Evolutionary conservation across 768 basidiomycete genomes (phyloP), one percentile per base, ranked within the genome.

Genomic region (Calocybe indica): DNA sequence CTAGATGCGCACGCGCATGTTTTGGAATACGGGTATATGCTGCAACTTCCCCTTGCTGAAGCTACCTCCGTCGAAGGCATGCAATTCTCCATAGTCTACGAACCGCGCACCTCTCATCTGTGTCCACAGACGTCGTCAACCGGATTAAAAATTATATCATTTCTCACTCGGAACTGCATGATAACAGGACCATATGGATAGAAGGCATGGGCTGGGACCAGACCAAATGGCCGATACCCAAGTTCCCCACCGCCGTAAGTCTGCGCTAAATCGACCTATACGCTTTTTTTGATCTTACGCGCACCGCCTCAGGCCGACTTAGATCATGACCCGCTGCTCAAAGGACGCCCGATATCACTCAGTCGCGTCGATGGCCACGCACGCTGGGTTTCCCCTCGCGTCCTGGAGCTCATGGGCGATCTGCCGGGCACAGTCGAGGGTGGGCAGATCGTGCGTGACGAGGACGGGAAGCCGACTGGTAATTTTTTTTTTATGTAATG

Each of bases 161-260:
- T 4, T 62, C 71, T 1, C 78, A 81, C 45, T 79, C 85, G 0
- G 79, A 81, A 35, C 60, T 85, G 5, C 60, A 67, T 1, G 59
- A 72, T 3, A 75, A 88, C 56, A 69, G 65, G 2, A 66, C 73
- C 3, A 67, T 58, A 5, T 96, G 91, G 90, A 78, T 96, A 37
- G 71, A 83, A 55, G 93, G 92, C 8, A 78, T 86, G 70, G 94
- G 94, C 5, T 98, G 94, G 93, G 90, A 98, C 58, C 92, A 98
- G 64, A 95, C 87, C 1, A 73, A 76, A 48, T 91, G 88, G 88
- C 53, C 73, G 6, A 72, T 69, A 8, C 62, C 69, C 7, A 59
- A 71, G 15, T 93, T 91, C 53, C 92, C 92, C 2, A 81, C 75
- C 31, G 83, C 88, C 1, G 91, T 89, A 55, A 28, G 74, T 54